Evolutionary conservation across 2,329 filamentous ascomycete genomes (phyloP), one percentile per base, ranked within the genome.

Genomic region (Paecilomyces variotii): DNA sequence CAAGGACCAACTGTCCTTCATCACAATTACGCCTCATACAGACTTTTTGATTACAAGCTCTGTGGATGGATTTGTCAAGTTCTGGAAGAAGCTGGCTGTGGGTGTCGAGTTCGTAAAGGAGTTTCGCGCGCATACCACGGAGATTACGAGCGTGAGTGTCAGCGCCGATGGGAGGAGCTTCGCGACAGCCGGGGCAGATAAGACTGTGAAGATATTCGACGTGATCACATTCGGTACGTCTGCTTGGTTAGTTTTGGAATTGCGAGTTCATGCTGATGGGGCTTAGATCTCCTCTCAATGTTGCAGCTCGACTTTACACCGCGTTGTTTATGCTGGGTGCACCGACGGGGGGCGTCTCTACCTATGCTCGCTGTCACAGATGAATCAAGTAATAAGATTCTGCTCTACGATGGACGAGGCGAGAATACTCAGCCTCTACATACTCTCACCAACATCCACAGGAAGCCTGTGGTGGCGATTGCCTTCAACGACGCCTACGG

Each of bases 101-200:
- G 90, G 90, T 0, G 89, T 99, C 59, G 95, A 99, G 76, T 99
- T 99, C 70, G 93, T 97, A 56, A 99, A 99, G 77, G 92, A 99
- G 76, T 99, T 96, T 78, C 88, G 87, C 70, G 92, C 94, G 6
- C 95, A 99, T 75, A 82, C 84, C 59, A 90, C 90, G 56, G 90
- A 95, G 70, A 90, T 97, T 69, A 86, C 81, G 61, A 88, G 88
- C 28, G 90, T 94, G 52, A 94, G 87, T 39, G 87, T 90, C 62
- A 97, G 93, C 75, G 84, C 87, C 49, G 94, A 99, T 74, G 94
- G 94, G 0, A 84, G 91, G 68, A 96, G 90, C 74, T 99, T 95
- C 79, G 95, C 93, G 56, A 96, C 91, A 5, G 89, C 88, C 4
- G 94, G 94, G 35, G 61, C 68, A 3, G 77, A 79, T 61, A 77